Percentiles rank a stretch among this genome's conserved stretches.
These are phyloP conservation scores for Apiosordaria backusii DNA, from an alignment of 495 filamentous ascomycete genomes.

Conservation along the genomic window DNA sequence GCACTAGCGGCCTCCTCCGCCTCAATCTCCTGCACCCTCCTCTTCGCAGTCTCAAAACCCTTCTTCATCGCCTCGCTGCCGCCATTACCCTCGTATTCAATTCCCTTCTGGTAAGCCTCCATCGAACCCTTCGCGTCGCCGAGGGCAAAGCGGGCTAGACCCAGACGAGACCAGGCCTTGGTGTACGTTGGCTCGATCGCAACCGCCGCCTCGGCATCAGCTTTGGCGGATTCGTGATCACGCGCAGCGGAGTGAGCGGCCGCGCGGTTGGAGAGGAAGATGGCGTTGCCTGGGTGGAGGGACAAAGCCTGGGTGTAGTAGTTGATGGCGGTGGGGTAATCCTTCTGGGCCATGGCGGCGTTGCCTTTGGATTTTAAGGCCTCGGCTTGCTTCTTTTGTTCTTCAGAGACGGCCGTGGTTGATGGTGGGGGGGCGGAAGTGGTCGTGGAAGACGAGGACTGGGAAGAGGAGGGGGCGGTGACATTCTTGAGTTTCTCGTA, in stretches of 20 bases:
- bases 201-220: slow-evolving; percentile 85
- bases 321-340: slow-evolving; percentile 76
- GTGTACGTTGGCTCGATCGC: slow-evolving; percentile 86
- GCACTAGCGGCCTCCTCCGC: slow-evolving; percentile 36
- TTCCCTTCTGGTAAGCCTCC: slow-evolving; percentile 92
- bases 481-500: slow-evolving; percentile 84
- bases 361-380: slow-evolving; percentile 88
- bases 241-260: slow-evolving; percentile 78
- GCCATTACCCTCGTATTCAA: slow-evolving; percentile 89
- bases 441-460: slow-evolving; percentile 15
- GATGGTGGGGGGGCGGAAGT: slow-evolving; percentile 18
- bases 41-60: slow-evolving; percentile 87
- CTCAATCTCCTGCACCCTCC: slow-evolving; percentile 70
- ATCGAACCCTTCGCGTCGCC: slow-evolving; percentile 86
- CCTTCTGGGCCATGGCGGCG: slow-evolving; percentile 86
- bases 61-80: slow-evolving; percentile 88
- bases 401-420: slow-evolving; percentile 41
- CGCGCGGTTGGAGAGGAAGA: slow-evolving; percentile 96
- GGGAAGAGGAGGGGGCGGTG: slow-evolving; percentile 23
- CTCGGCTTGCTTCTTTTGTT: slow-evolving; percentile 73
- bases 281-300: slow-evolving; percentile 79
- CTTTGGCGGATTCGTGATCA: slow-evolving; percentile 75
- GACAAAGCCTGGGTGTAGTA: slow-evolving; percentile 80
- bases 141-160: slow-evolving; percentile 82
- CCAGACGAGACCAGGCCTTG: slow-evolving; percentile 92